Conservation (phyloP, 768 basidiomycete genomes). For the Exidia glandulosa region DNA sequence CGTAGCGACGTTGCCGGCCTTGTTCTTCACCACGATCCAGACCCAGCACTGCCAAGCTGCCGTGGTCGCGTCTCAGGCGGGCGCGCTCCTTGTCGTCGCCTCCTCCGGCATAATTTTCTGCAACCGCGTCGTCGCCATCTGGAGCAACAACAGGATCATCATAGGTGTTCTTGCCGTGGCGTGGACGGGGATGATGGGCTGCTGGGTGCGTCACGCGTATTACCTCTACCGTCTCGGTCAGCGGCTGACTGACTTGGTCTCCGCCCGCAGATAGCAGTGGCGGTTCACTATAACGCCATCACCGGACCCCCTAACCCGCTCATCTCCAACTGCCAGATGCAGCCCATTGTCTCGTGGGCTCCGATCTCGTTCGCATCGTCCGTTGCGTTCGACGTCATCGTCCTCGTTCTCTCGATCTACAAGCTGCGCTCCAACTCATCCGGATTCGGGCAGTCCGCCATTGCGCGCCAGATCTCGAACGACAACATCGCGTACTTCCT, state of each 20-base stretch:
- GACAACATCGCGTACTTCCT: constrained; percentile 6
- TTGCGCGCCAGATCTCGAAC: neutral
- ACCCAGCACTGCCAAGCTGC: constrained; percentile 21
- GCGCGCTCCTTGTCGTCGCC: constrained; percentile 18
- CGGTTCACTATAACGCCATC: constrained; percentile 18
- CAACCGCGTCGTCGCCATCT: constrained; percentile 23
- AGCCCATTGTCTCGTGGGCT: constrained; percentile 21
- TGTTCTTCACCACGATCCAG: constrained; percentile 20
- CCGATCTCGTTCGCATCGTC: constrained; percentile 23
- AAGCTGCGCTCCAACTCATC: constrained; percentile 4
- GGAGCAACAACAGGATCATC: constrained; percentile 19
- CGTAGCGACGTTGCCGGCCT: constrained; percentile 17
- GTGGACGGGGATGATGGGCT: constrained; percentile 18
- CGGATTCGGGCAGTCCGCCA: neutral
- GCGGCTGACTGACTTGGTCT: neutral
- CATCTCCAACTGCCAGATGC: constrained; percentile 25
- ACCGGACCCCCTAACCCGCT: constrained; percentile 17
- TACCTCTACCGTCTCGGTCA: neutral
- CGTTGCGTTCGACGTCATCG: constrained; percentile 19
- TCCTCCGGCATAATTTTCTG: constrained; percentile 24
- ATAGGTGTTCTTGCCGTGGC: constrained; percentile 14
- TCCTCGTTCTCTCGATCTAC: constrained; percentile 17
- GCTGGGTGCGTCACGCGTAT: constrained; percentile 17
- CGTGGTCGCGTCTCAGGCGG: constrained; percentile 19
- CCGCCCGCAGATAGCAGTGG: constrained; percentile 20